Conservation (phyloP, 345 rosid genomes). For the Gossypium rotundifolium region DNA sequence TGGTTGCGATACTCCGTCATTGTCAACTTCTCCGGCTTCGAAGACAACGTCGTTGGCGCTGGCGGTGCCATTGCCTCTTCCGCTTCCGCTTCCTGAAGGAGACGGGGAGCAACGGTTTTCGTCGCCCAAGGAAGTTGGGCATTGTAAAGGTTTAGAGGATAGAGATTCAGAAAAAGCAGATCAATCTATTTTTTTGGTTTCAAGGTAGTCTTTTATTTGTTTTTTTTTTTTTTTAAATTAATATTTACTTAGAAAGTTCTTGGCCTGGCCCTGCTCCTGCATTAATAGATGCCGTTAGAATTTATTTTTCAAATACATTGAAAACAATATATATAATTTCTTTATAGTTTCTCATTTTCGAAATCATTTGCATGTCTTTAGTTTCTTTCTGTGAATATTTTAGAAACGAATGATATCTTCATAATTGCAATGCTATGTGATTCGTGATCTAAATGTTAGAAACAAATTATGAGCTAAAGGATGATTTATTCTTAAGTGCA, state of each 20-base stretch:
- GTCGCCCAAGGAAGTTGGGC: constrained; percentile 26
- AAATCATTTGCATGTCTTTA: too few species aligned
- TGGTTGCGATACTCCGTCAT: constrained; percentile 11
- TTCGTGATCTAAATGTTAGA: background rate
- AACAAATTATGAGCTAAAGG: background rate
- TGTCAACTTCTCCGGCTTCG: constrained; percentile 6
- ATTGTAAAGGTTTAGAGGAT: constrained; percentile 29
- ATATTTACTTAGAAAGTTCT: too few species aligned
- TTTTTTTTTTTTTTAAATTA: background rate
- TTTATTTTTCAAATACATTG: background rate
- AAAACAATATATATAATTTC: background rate
- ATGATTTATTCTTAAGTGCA: background rate
- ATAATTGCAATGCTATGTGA: too few species aligned
- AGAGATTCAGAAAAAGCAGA: constrained; percentile 29
- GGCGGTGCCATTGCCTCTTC: constrained; percentile 59
- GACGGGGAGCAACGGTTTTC: constrained; percentile 32
- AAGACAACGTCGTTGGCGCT: constrained; percentile 20
- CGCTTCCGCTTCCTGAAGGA: constrained; percentile 40
- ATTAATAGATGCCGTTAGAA: background rate
- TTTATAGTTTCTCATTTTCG: too few species aligned
- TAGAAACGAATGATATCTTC: too few species aligned
- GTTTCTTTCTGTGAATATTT: too few species aligned
- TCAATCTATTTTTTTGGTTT: constrained; percentile 23
- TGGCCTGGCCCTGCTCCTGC: too few species aligned
- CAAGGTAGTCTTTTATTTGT: constrained; percentile 27